Evolutionary conservation across 441 rosid species (phyloP), one percentile per base, ranked within the genome.

Genomic region (Populus hybrid): DNA sequence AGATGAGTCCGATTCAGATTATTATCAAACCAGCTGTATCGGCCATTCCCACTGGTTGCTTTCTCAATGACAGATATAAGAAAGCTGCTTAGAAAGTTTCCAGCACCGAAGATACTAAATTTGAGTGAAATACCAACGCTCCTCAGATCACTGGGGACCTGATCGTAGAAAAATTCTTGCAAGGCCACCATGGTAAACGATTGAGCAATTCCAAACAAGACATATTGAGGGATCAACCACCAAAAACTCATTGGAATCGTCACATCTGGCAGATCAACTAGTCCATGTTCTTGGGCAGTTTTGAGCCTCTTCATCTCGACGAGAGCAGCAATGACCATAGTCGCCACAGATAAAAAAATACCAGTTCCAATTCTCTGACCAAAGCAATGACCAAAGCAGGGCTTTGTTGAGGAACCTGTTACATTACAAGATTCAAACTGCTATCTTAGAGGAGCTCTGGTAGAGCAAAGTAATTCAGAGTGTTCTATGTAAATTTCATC

Each of bases 381-480:
- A 24, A 24, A 24, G 24, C 24, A 24, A 24, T 24, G 24, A 24
- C 24, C 24, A 24, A 24, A 24, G 75, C 68, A 82, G 70, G 8
- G 88, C 88, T 70, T 84, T 89, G 79, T 85, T 76, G 19, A 89
- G 78, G 71, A 87, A 87, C 82, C 90, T 89, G 85, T 71, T 71
- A 67, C 5, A 74, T 66, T 23, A 11, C 57, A 38, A 21, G 16
- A 46, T 11, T 46, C 57, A 46, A 46, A 42, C 4, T 3, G 57
- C 19, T 46, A 14, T 46, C 19, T 4, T 46, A 46, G 57, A 46
- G 18, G 53, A 46, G 53, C 0, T 42, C 53, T 42, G 53, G 53
- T 42, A 42, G 53, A 42, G 53, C 14, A 42, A 42, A 42, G 53
- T 11, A 42, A 42, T 11, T 42, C 50, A 10, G 0, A 40, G 50